Evolutionary conservation across 2,329 filamentous ascomycete genomes (phyloP).

Genomic region (Calonectria pseudoturangicola): DNA sequence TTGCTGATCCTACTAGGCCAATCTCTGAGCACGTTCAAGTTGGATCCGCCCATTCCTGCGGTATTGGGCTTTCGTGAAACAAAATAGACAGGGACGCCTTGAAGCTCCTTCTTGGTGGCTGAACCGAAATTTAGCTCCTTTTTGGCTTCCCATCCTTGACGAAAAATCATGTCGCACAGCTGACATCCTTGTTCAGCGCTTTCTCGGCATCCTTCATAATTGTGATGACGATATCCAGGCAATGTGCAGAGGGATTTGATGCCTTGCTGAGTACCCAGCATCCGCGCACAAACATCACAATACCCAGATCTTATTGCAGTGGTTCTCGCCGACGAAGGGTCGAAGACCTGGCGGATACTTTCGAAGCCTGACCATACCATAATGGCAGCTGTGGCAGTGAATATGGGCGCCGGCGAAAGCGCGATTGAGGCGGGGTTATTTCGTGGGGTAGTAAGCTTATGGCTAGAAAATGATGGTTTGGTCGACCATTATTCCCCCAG

Average conservation of each 20-base stretch:
- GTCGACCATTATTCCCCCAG: no score
- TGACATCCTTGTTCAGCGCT: conserved; percentile 14
- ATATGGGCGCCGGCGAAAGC: no score
- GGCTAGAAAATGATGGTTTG: no score
- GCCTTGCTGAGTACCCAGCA: conserved; percentile 23
- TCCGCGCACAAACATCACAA: conserved; percentile 20
- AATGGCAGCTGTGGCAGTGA: no score
- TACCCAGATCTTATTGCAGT: conserved; percentile 12
- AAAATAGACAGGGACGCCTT: not conserved
- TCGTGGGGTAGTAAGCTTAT: no score
- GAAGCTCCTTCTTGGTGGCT: not conserved
- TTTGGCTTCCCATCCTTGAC: conserved; percentile 11
- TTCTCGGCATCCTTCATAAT: not conserved
- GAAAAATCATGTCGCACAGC: conserved; percentile 30
- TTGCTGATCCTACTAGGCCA: not conserved
- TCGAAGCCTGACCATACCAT: no score
- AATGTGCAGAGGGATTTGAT: not conserved
- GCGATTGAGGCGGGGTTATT: no score
- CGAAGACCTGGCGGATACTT: no score
- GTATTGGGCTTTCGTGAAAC: conserved; percentile 4
- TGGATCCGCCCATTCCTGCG: no score
- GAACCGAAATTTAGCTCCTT: not conserved
- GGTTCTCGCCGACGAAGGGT: no score
- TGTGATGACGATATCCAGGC: conserved; percentile 29
- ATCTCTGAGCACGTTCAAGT: no score